Conservation (phyloP, 2,329 filamentous ascomycete genomes). For the Paramyrothecium roridum region DNA sequence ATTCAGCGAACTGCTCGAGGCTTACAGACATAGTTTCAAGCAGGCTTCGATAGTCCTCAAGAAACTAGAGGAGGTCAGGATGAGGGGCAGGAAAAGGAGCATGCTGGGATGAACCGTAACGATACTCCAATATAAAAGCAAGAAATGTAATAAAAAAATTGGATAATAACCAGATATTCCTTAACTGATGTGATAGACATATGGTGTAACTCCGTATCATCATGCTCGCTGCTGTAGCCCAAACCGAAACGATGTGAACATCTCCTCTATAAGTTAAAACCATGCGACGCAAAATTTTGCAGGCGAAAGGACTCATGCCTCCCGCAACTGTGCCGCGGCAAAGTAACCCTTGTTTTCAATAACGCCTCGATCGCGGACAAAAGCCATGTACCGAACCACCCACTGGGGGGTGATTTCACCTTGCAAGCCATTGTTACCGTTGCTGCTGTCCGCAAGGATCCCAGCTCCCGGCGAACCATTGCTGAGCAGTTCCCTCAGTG, state of each 20-base stretch:
- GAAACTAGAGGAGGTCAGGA: slow-evolving; percentile 84
- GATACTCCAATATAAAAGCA: background rate
- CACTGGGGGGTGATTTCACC: slow-evolving; percentile 85
- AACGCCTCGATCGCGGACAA: slow-evolving; percentile 88
- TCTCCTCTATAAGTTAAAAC: background rate
- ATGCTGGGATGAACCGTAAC: slow-evolving; percentile 77
- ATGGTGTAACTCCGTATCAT: slow-evolving; percentile 19
- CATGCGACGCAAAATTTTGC: background rate
- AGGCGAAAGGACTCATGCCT: slow-evolving; percentile 18
- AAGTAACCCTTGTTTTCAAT: slow-evolving; percentile 99
- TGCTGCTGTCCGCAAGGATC: slow-evolving; percentile 62
- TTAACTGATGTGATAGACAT: slow-evolving; percentile 10
- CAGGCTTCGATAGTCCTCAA: slow-evolving; percentile 72
- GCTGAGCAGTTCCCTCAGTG: slow-evolving; percentile 78
- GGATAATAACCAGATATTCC: slow-evolving; percentile 13
- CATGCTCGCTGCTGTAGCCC: slow-evolving; percentile 28
- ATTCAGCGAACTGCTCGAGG: slow-evolving; percentile 69
- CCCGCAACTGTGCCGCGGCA: slow-evolving; percentile 71
- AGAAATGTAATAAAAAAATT: background rate
- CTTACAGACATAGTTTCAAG: slow-evolving; percentile 73
- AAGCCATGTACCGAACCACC: slow-evolving; percentile 97
- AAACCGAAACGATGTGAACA: slow-evolving; percentile 4
- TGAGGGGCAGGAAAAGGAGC: slow-evolving; percentile 92
- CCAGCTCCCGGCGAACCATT: slow-evolving; percentile 69
- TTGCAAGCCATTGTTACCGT: slow-evolving; percentile 54